Evolutionary conservation across 495 filamentous ascomycete genomes (phyloP), one percentile per base, ranked within the genome.

Genomic region (Rhizodiscina lignyota): DNA sequence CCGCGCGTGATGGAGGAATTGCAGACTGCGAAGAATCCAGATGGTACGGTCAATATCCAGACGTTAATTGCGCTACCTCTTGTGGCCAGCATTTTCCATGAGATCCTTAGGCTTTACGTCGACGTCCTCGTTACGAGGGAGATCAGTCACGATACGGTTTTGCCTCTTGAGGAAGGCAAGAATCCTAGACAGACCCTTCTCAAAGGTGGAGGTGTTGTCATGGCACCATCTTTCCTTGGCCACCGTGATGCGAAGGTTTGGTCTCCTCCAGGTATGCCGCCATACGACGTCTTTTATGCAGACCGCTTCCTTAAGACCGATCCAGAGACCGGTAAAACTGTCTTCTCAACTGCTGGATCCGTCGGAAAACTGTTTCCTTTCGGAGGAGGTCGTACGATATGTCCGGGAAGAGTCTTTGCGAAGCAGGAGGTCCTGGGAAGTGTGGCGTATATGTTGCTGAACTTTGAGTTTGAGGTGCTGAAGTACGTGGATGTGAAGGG

Each of bases 91-190:
- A 33, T 51, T 1, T 51, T 43, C 34, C 40, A 39, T 15, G 48
- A 51, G 32, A 38, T 39, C 4, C 32, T 51, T 32, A 37, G 48
- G 4, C 15, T 51, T 4, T 45, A 51, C 34, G 32, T 30, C 21
- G 48, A 51, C 31, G 36, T 42, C 26, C 35, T 48, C 4, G 38
- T 48, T 11, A 51, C 48, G 11, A 24, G 48, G 11, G 39, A 48
- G 30, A 17, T 41, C 1, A 18, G 22, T 8, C 32, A 47, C 26
- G 47, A 50, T 29, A 16, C 38, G 1, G 21, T 18, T 2, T 22
- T 50, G 1, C 47, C 47, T 4, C 16, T 47, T 6, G 47, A 47
- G 22, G 24, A 8, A 8, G 16, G 11, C 16, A 38, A 42, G 18
- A 41, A 37, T 4, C 39, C 41, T 13, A 27, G 23, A 8, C 16